These are phyloP conservation scores for Lotus japonicus DNA, from an alignment of 306 rosid genomes.

Conservation along the genomic window DNA sequence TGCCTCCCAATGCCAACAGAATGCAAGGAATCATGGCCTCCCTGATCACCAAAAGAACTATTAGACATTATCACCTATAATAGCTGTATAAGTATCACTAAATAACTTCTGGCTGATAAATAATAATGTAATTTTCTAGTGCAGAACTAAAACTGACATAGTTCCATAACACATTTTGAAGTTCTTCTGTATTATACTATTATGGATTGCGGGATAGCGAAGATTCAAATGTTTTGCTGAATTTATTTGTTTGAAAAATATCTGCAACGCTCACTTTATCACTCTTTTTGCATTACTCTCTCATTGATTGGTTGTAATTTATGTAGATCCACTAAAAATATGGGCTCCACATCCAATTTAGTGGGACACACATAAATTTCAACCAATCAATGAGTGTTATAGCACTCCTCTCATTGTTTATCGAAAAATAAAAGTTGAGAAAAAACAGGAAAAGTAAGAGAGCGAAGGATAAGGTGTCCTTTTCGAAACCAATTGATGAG, in stretches of 20 bases:
- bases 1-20: conserved; percentile 94
- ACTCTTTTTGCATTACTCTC: too few relatives aligned
- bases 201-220: background rate
- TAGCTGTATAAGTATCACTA: background rate
- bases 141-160: background rate
- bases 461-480: background rate
- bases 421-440: too few relatives aligned
- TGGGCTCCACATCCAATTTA: too few relatives aligned
- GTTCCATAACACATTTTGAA: conserved; percentile 3
- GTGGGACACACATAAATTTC: too few relatives aligned
- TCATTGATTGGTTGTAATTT: too few relatives aligned
- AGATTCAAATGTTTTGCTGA: background rate
- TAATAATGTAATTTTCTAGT: background rate
- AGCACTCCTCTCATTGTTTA: too few relatives aligned
- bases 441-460: background rate
- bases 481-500: background rate
- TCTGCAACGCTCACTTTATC: too few relatives aligned
- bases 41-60: conserved; percentile 49
- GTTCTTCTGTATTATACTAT: background rate
- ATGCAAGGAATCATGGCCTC: conserved; percentile 99
- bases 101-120: background rate
- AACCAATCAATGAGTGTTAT: too few relatives aligned
- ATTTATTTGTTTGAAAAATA: background rate
- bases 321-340: too few relatives aligned
- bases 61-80: conserved; percentile 18